A percentile compares a stretch with the other conserved stretches of the same genome.
Conservation (phyloP, 1,139 yeast species). For the Geotrichum aggregatum region DNA sequence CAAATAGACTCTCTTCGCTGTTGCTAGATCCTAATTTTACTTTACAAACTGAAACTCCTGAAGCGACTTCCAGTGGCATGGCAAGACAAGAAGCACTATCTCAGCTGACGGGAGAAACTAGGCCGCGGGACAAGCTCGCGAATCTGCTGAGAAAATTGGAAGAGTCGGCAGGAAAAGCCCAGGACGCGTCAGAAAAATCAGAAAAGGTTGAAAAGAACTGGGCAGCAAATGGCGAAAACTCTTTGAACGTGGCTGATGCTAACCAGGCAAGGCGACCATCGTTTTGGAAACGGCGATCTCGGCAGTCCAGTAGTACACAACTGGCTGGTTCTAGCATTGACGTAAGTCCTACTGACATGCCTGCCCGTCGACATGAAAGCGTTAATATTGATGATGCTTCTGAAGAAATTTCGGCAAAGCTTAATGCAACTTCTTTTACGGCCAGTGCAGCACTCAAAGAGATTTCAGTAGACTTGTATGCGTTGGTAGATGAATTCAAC, state of each 20-base stretch:
- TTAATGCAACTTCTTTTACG: neutral
- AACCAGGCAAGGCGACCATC: constrained; percentile 11
- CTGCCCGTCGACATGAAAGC: neutral
- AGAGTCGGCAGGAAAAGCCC: constrained; percentile 1
- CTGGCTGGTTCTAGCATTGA: constrained; percentile 8
- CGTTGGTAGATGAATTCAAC: neutral
- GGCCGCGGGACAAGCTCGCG: constrained; percentile 4
- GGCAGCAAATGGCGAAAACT: too few species aligned
- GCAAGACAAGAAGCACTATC: neutral
- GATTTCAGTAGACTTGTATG: constrained; percentile 3
- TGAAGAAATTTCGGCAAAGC: neutral
- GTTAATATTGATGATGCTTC: neutral
- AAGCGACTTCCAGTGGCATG: neutral
- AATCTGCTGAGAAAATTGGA: neutral
- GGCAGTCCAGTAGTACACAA: constrained; percentile 5
- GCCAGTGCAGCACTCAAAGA: neutral
- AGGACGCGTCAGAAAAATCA: neutral
- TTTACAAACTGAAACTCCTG: neutral
- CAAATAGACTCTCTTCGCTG: neutral
- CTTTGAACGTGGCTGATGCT: neutral
- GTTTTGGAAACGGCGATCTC: constrained; percentile 17
- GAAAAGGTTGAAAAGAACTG: too few species aligned
- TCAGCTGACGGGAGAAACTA: constrained; percentile 6
- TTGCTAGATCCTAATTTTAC: neutral
- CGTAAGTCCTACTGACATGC: constrained; percentile 6